These are phyloP conservation scores for Nannochloropsis limnetica DNA, from an alignment of 352 stramenopile species.

Conservation along the genomic window DNA sequence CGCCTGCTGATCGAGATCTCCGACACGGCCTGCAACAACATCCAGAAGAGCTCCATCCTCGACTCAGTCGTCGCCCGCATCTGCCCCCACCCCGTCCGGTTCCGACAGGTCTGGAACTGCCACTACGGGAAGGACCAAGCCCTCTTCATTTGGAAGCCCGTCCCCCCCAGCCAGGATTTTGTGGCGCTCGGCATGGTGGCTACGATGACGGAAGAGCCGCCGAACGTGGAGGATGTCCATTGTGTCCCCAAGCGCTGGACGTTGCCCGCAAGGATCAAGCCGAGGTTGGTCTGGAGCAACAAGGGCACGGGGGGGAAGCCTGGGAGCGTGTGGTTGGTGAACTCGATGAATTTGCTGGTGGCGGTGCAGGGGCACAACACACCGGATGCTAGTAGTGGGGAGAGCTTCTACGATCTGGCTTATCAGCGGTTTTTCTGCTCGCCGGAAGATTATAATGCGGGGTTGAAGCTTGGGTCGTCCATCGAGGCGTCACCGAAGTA, in stretches of 20 bases:
- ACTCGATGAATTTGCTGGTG: slow-evolving; percentile 52
- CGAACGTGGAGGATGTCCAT: slow-evolving; percentile 65
- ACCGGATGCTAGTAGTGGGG: slow-evolving; percentile 35
- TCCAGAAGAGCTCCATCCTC: slow-evolving; percentile 69
- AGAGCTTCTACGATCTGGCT: slow-evolving; percentile 47
- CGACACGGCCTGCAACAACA: slow-evolving; percentile 61
- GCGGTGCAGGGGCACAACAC: slow-evolving; percentile 52
- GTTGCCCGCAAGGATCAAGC: slow-evolving; percentile 49
- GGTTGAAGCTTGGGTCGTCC: not conserved
- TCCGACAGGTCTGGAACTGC: slow-evolving; percentile 72
- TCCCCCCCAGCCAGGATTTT: slow-evolving; percentile 73
- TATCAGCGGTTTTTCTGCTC: slow-evolving; percentile 41
- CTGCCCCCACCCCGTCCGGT: slow-evolving; percentile 69
- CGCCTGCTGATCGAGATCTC: slow-evolving; percentile 67
- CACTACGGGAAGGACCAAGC: slow-evolving; percentile 61
- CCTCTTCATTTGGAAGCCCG: slow-evolving; percentile 75
- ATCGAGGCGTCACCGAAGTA: not conserved
- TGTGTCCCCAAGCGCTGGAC: slow-evolving; percentile 73
- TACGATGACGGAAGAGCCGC: slow-evolving; percentile 68
- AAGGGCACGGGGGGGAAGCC: slow-evolving; percentile 51
- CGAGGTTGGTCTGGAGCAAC: slow-evolving; percentile 47
- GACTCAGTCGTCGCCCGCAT: slow-evolving; percentile 68
- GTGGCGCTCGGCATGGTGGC: slow-evolving; percentile 72
- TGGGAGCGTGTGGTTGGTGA: slow-evolving; percentile 57
- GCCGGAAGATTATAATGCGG: slow-evolving; percentile 13